phyloP scores from a whole-genome alignment of 1,139 yeast species.

The Meyerozyma athensensis region DNA sequence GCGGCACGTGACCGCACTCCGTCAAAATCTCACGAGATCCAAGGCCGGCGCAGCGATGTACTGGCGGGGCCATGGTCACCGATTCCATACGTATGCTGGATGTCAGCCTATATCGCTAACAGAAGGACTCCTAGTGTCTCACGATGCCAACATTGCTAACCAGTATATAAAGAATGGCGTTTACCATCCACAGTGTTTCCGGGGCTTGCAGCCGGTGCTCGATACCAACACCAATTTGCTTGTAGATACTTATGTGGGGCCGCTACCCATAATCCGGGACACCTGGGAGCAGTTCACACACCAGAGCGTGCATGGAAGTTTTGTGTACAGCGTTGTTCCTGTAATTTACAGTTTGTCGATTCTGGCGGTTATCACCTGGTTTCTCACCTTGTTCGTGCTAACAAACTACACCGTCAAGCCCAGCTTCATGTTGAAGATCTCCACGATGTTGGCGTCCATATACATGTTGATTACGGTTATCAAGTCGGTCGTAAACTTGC shows the following conservation, averaged over 20 bases:
- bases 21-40: not conserved
- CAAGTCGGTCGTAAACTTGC: slow-evolving; percentile 39
- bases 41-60: slow-evolving; percentile 23
- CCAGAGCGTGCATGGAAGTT: slow-evolving; percentile 35
- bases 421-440: slow-evolving; percentile 40
- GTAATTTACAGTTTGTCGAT: slow-evolving; percentile 59
- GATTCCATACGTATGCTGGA: slow-evolving; percentile 24
- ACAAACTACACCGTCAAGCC: slow-evolving; percentile 58
- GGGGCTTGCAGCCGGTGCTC: slow-evolving; percentile 36
- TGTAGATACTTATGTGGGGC: slow-evolving; percentile 20
- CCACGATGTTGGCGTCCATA: slow-evolving; percentile 46
- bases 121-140: slow-evolving; percentile 34
- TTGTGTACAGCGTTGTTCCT: slow-evolving; percentile 55
- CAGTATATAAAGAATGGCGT: slow-evolving; percentile 20
- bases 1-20: not conserved
- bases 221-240: slow-evolving; percentile 36
- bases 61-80: slow-evolving; percentile 32
- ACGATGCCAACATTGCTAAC: slow-evolving; percentile 17
- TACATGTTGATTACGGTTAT: slow-evolving; percentile 51
- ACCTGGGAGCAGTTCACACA: slow-evolving; percentile 40
- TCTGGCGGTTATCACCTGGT: slow-evolving; percentile 62
- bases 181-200: slow-evolving; percentile 36
- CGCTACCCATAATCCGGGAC: slow-evolving; percentile 34
- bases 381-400: slow-evolving; percentile 57
- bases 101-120: slow-evolving; percentile 28